Evolutionary conservation across 257 asterid genomes (phyloP).

Genomic region (Nicotiana attenuata): DNA sequence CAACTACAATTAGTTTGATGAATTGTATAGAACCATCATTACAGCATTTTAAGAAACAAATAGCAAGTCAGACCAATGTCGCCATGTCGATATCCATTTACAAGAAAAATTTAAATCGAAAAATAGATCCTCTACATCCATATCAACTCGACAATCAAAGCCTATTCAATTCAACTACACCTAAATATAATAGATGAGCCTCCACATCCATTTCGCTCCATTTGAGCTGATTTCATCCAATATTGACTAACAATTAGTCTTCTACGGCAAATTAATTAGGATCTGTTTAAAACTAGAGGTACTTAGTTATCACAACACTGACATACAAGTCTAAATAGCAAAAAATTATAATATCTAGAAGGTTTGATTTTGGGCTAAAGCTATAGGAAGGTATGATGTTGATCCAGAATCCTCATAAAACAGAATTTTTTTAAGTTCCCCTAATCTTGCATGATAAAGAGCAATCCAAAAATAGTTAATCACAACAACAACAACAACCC

Average conservation of each 20-base stretch:
- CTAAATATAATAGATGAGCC: neutral
- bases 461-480: neutral
- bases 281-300: neutral
- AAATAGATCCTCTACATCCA: neutral
- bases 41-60: neutral
- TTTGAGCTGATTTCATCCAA: neutral
- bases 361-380: neutral
- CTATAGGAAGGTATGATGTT: neutral
- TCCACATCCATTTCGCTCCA: neutral
- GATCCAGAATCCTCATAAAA: neutral
- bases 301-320: neutral
- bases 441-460: neutral
- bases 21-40: neutral
- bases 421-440: neutral
- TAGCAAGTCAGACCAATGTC: neutral
- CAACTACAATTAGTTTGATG: neutral
- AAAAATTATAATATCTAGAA: neutral
- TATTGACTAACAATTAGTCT: neutral
- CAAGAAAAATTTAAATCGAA: neutral
- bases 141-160: neutral
- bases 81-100: neutral
- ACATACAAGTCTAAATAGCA: neutral
- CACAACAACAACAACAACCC: too few relatives aligned
- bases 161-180: neutral
- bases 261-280: neutral